Base-by-base conservation (phyloP, 1,284 basidiomycete species). In the Fomitopsis schrenkii region DNA sequence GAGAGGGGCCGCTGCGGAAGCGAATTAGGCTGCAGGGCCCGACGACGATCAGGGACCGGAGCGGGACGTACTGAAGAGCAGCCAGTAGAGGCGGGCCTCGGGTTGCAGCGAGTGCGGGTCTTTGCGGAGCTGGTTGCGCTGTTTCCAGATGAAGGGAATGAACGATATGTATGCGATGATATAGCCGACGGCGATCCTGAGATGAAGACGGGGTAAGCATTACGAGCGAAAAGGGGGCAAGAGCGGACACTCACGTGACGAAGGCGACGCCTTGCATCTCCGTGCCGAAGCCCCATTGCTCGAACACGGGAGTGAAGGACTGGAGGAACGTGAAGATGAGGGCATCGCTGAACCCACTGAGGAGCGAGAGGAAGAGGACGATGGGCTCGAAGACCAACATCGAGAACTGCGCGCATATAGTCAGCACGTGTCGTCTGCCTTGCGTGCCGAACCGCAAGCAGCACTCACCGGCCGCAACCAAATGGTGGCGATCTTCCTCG, bases 271-370 rank as follows among this genome's bases (percentile, higher is more conserved):
- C 52, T 26, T 38, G 35, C 52, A 38, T 54, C 19, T 54, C 52
- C 33, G 19, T 19, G 35, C 7, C 14, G 52, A 54, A 54, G 35
- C 35, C 35, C 52, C 52, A 54, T 30, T 54, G 52, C 35, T 38
- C 35, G 35, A 54, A 38, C n/a, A 54, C 52, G n/a, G 52, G 52
- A 2, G 33, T 17, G 52, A 54, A 54, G n/a, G 52, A 54, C 35
- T 54, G 52, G 2, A 54, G 52, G 36, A 54, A 54, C 17, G 52
- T 54, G 52, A 54, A 54, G 52, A 54, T 54, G 52, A 54, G 52
- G 7, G 52, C 52, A 26, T 54, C 52, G 19, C 52, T 54, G 52
- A 54, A 54, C 7, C 52, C 52, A 15, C 52, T 54, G 8, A 54
- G 52, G 8, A 54, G 52, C 35, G 52, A 54, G 10, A 54, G 52